Base-by-base conservation (phyloP, 768 basidiomycete genomes). In the Tulasnella sp. region DNA sequence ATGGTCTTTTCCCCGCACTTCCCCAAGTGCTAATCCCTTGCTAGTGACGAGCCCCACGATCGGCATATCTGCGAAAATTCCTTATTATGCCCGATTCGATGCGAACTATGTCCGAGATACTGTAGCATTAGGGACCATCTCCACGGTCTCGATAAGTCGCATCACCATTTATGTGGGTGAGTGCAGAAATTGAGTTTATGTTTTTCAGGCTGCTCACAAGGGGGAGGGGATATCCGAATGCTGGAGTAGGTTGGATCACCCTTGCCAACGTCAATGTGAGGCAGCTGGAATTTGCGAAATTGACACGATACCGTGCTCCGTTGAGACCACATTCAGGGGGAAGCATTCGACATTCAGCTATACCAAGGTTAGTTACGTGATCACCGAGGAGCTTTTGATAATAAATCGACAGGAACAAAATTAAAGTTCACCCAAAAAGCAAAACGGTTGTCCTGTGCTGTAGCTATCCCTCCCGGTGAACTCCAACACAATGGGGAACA, bases 341-440 rank as follows among this genome's bases (percentile, higher is more conserved):
- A n/a, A n/a, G n/a, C n/a, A n/a, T n/a, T n/a, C n/a, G n/a, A 90
- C 88, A 0, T 92, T 91, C 81, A 88, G 89, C 82, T 92, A 90
- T 75, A 92, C 91, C 0, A 92, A 91, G 86, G 91, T 89, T 73
- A 38, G 82, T 52, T 12, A 9, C 7, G 36, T 46, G 10, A 18
- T 31, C n/a, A 31, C 19, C 44, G n/a, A n/a, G n/a, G n/a, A 58
- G 42, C 21, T 2, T 24, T 27, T 27, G 18, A 4, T 27, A 12
- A 18, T 6, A 16, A 39, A 38, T 40, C 46, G 3, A 7, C n/a
- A 19, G 27, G 3, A 31, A 6, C 2, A 62, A 19, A 39, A 4
- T n/a, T 48, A n/a, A n/a, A 82, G 81, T 82, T 78, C 71, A 79
- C 81, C 0, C 46, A 81, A 91, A 90, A 87, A n/a, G 85, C 87